These are phyloP conservation scores for Periconia sp. DNA, from an alignment of 2,329 filamentous ascomycete species.

Conservation along the genomic window DNA sequence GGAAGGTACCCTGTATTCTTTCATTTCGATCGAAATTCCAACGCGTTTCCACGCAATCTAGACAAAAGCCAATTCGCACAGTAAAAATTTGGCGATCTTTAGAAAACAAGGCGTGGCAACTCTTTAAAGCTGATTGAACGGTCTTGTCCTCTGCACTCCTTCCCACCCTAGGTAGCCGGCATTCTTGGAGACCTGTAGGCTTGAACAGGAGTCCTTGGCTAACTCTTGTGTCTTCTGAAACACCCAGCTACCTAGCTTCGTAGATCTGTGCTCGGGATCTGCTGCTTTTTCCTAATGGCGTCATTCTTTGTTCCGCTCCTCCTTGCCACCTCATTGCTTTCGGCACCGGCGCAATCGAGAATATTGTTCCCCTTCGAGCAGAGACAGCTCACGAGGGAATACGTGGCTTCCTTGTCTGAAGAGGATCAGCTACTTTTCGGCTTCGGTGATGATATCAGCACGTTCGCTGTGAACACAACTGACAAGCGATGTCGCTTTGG, in stretches of 20 bases:
- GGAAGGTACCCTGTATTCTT: background rate
- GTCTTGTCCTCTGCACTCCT: background rate
- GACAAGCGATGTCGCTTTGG: constrained; percentile 25
- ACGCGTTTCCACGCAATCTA: constrained; percentile 8
- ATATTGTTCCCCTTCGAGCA: constrained; percentile 27
- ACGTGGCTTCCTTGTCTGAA: constrained; percentile 25
- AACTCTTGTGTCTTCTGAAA: background rate
- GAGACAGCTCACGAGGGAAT: constrained; percentile 30
- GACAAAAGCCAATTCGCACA: constrained; percentile 1
- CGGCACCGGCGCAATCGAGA: constrained; percentile 17
- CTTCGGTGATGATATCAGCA: constrained; percentile 22
- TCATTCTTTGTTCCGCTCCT: constrained; percentile 15
- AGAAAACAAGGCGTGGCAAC: background rate
- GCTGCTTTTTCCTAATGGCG: constrained; percentile 2
- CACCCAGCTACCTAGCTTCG: too few species aligned
- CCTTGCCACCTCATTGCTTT: constrained; percentile 15
- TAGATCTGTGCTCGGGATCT: background rate
- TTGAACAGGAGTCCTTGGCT: background rate
- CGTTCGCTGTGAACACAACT: constrained; percentile 18
- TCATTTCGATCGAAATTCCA: constrained; percentile 4
- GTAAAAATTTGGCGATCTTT: background rate
- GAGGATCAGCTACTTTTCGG: constrained; percentile 28
- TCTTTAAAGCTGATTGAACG: background rate
- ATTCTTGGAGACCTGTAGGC: background rate
- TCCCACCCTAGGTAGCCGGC: background rate